Percentiles rank a stretch among this genome's conserved stretches.
Evolutionary conservation across 1,139 yeast species (phyloP).

Genomic region (Hyphopichia pseudoburtonii): DNA sequence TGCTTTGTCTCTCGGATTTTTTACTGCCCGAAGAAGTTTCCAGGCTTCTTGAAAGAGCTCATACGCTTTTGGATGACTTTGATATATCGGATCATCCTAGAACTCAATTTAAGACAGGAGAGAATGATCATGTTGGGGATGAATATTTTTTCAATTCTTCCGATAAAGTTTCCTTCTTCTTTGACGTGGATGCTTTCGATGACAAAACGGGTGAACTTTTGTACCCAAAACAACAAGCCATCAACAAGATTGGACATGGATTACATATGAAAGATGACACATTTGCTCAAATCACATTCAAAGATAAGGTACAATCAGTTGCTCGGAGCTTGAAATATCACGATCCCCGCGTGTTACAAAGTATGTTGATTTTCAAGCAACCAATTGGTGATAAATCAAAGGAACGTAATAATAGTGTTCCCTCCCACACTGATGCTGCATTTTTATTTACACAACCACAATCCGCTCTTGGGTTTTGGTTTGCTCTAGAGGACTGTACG

Average conservation of each 20-base stretch:
- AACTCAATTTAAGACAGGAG: slow-evolving; percentile 69
- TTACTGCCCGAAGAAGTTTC: slow-evolving; percentile 41
- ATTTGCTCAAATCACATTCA: slow-evolving; percentile 53
- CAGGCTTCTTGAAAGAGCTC: slow-evolving; percentile 43
- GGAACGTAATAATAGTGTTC: slow-evolving; percentile 62
- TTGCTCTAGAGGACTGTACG: slow-evolving; percentile 76
- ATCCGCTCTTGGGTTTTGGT: slow-evolving; percentile 79
- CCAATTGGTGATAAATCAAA: slow-evolving; percentile 32
- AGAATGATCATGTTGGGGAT: slow-evolving; percentile 70
- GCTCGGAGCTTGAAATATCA: slow-evolving; percentile 52
- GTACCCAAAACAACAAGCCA: slow-evolving; percentile 55
- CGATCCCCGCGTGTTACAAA: slow-evolving; percentile 74
- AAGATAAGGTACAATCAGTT: slow-evolving; percentile 48
- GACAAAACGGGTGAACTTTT: slow-evolving; percentile 45
- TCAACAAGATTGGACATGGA: slow-evolving; percentile 82
- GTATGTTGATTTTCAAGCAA: slow-evolving; percentile 80
- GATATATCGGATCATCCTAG: slow-evolving; percentile 63
- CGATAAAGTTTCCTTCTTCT: slow-evolving; percentile 67
- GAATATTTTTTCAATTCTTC: slow-evolving; percentile 68
- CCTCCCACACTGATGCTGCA: slow-evolving; percentile 76
- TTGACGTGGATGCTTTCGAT: slow-evolving; percentile 71
- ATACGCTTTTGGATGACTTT: slow-evolving; percentile 45
- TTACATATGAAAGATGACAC: slow-evolving; percentile 55
- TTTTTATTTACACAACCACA: slow-evolving; percentile 73
- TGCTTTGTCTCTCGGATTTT: slow-evolving; percentile 60